A percentile compares a stretch with the other conserved stretches of the same genome.
phyloP scores from a whole-genome alignment of 441 rosid species.

The Arabidopsis hybrid region DNA sequence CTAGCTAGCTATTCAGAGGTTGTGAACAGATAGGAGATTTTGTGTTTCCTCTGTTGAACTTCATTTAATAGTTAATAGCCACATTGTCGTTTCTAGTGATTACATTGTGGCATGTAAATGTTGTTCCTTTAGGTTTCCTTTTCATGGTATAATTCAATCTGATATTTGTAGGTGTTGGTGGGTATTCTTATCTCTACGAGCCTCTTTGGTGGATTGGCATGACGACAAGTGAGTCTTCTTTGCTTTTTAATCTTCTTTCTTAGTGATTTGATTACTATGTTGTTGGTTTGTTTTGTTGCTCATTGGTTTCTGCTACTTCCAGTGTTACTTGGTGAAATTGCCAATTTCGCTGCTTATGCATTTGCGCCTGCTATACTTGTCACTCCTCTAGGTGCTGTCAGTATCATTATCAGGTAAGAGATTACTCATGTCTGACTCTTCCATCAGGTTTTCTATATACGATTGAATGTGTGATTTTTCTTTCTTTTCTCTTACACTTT shows the following conservation, averaged over 20 bases:
- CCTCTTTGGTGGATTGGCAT: constrained; percentile 89
- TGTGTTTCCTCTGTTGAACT: constrained; percentile 8
- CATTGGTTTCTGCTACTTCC: constrained; percentile 42
- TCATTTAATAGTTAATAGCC: background rate
- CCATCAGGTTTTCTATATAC: background rate
- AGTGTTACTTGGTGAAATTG: constrained; percentile 80
- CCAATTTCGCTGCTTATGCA: constrained; percentile 81
- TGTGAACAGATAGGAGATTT: constrained; percentile 1
- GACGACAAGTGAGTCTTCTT: constrained; percentile 66
- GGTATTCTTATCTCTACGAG: constrained; percentile 74
- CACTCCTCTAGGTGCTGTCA: constrained; percentile 77
- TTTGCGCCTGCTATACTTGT: constrained; percentile 78
- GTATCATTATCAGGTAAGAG: constrained; percentile 67
- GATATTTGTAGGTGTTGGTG: constrained; percentile 65
- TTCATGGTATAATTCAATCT: too few species aligned
- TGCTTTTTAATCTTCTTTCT: constrained; percentile 8
- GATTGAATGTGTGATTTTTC: background rate
- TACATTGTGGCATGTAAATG: constrained; percentile 10
- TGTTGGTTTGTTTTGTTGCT: background rate
- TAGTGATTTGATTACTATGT: background rate
- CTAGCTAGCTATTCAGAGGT: constrained; percentile 2
- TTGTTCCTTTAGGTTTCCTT: constrained; percentile 17
- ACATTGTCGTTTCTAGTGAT: background rate
- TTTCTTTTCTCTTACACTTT: constrained; percentile 29
- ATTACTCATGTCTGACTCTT: background rate